Percentiles rank a stretch among this genome's conserved stretches.
Conservation (phyloP, 2,329 filamentous ascomycete species). For the Fusarium succisae region DNA sequence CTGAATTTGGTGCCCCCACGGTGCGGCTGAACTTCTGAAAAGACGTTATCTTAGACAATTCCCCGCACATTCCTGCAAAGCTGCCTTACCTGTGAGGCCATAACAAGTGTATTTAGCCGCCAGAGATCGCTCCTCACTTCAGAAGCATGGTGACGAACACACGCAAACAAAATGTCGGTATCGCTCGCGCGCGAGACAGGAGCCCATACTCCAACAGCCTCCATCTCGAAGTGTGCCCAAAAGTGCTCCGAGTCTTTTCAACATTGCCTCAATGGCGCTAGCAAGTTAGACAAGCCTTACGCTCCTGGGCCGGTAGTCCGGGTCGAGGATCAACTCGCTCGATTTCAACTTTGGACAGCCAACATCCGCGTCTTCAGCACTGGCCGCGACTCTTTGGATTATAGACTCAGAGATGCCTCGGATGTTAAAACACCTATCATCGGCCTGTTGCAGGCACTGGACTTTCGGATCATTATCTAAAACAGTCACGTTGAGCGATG, state of each 20-base stretch:
- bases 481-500: too few relatives aligned
- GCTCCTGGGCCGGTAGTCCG: too few relatives aligned
- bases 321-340: neutral
- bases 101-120: too few relatives aligned
- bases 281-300: neutral
- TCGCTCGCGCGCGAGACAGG: fast-evolving
- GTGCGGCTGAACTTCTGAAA: too few relatives aligned
- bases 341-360: neutral
- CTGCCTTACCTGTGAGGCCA: too few relatives aligned
- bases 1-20: too few relatives aligned
- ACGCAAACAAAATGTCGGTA: fast-evolving
- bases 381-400: fast-evolving
- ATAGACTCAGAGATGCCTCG: fast-evolving
- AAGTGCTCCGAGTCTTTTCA: neutral
- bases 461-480: neutral
- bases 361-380: neutral
- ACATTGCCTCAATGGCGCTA: fast-evolving
- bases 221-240: neutral
- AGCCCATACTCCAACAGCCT: too few relatives aligned
- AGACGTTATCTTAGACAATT: too few relatives aligned
- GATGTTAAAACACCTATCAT: neutral
- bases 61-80: too few relatives aligned
- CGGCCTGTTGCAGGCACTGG: neutral
- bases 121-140: too few relatives aligned
- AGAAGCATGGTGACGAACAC: fast-evolving